phyloP scores from a whole-genome alignment of 179 eudicot species.

The Heliamphora pulchella region DNA sequence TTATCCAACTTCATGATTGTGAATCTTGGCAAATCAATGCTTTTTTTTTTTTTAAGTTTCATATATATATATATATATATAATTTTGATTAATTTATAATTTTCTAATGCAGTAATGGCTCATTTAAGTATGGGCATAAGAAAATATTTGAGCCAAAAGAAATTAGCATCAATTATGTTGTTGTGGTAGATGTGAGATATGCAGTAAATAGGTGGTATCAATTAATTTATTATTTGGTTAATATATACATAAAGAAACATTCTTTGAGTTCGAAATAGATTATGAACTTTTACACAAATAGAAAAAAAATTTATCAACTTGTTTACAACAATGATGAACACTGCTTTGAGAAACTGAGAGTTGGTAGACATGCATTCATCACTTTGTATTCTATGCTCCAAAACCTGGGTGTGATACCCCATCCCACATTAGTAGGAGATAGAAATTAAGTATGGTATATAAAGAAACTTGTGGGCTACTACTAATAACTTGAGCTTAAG shows the following conservation, averaged over 20 bases:
- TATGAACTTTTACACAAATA: background rate
- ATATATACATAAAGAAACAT: background rate
- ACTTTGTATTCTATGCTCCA: background rate
- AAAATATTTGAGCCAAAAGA: background rate
- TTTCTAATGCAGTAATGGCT: background rate
- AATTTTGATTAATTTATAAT: too few species aligned
- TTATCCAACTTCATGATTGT: too few species aligned
- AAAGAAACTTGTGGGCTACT: too few species aligned
- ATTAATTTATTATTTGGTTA: too few species aligned
- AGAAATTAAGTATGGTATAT: too few species aligned
- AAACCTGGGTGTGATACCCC: background rate
- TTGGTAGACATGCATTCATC: background rate
- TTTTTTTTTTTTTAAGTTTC: too few species aligned
- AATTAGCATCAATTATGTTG: background rate
- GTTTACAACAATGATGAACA: background rate
- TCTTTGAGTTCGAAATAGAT: background rate
- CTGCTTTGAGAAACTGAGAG: background rate
- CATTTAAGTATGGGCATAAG: background rate
- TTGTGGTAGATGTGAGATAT: background rate
- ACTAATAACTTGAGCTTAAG: too few species aligned
- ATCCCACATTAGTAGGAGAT: too few species aligned
- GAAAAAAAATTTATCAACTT: too few species aligned
- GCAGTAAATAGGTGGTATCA: background rate
- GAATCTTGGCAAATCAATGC: too few species aligned
- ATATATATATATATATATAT: too few species aligned